Percentiles rank a stretch among this genome's conserved stretches.
These are phyloP conservation scores for Halophytophthora polymorphica DNA, from an alignment of 352 stramenopile genomes.

Conservation along the genomic window DNA sequence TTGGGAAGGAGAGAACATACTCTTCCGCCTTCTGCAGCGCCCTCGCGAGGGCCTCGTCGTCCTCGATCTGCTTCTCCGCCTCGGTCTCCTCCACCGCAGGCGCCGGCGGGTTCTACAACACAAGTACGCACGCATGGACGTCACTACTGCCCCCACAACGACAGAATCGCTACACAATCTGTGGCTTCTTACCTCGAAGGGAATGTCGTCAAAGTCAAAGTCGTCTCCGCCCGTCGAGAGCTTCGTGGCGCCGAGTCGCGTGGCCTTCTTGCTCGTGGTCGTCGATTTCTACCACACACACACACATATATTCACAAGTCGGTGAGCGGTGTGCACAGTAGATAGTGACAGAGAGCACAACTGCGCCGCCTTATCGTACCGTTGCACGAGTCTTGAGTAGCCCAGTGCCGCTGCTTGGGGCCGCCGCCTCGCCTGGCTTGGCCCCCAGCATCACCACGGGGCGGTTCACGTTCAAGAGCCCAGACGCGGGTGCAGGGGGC, in stretches of 20 bases:
- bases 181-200: constrained; percentile 56
- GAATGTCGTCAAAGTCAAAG: constrained; percentile 90
- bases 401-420: constrained; percentile 35
- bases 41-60: constrained; percentile 81
- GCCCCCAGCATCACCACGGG: constrained; percentile 67
- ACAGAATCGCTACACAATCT: not conserved
- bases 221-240: constrained; percentile 57
- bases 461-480: constrained; percentile 54
- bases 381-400: constrained; percentile 63
- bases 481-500: constrained; percentile 22
- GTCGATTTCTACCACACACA: constrained; percentile 29
- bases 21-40: constrained; percentile 77
- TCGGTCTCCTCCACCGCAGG: constrained; percentile 26
- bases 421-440: constrained; percentile 40
- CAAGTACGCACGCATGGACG: not conserved
- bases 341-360: not conserved
- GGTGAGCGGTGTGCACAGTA: not conserved
- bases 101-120: constrained; percentile 60
- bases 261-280: constrained; percentile 44
- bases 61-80: constrained; percentile 79
- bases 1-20: constrained; percentile 33
- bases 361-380: constrained; percentile 19
- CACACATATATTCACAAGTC: not conserved
- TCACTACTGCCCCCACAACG: not conserved
- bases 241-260: constrained; percentile 73